phyloP scores from a whole-genome alignment of 805 yeast genomes.

The Metschnikowia koreensis region DNA sequence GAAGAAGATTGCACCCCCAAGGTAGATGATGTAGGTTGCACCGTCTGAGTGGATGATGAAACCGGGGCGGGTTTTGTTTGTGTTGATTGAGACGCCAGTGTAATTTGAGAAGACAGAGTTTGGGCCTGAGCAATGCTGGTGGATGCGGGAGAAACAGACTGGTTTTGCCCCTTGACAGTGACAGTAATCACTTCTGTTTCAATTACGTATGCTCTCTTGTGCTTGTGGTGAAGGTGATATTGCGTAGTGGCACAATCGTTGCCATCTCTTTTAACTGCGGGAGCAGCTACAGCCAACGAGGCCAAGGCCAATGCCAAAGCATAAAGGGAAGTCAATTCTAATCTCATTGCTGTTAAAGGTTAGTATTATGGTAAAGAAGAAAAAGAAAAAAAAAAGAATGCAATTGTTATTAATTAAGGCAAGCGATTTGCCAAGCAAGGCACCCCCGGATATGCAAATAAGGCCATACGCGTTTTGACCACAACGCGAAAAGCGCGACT shows the following conservation, averaged over 20 bases:
- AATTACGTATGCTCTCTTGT: constrained; percentile 56
- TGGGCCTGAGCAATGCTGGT: not conserved
- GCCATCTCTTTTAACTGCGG: constrained; percentile 16
- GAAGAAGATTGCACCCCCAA: not conserved
- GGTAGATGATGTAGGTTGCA: not conserved
- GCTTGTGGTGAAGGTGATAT: constrained; percentile 58
- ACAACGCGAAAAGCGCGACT: constrained; percentile 6
- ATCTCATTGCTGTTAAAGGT: constrained; percentile 12
- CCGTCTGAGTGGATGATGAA: not conserved
- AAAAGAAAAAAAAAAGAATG: not conserved
- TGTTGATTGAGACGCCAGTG: constrained; percentile 13
- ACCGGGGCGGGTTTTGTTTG: not conserved
- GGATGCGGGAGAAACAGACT: constrained; percentile 24
- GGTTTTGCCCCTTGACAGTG: constrained; percentile 44
- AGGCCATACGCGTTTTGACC: not conserved
- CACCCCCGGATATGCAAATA: not conserved
- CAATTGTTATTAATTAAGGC: not conserved
- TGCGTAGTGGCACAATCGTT: constrained; percentile 18
- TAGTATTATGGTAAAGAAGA: constrained; percentile 1
- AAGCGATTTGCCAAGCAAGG: not conserved
- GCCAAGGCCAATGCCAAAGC: constrained; percentile 14
- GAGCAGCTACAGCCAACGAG: constrained; percentile 15
- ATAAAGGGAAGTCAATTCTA: constrained; percentile 12
- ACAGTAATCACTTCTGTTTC: constrained; percentile 44
- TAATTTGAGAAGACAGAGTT: constrained; percentile 1